Evolutionary conservation across 2,329 filamentous ascomycete species (phyloP), one percentile per base, ranked within the genome.

Genomic region (Paecilomyces niveus): DNA sequence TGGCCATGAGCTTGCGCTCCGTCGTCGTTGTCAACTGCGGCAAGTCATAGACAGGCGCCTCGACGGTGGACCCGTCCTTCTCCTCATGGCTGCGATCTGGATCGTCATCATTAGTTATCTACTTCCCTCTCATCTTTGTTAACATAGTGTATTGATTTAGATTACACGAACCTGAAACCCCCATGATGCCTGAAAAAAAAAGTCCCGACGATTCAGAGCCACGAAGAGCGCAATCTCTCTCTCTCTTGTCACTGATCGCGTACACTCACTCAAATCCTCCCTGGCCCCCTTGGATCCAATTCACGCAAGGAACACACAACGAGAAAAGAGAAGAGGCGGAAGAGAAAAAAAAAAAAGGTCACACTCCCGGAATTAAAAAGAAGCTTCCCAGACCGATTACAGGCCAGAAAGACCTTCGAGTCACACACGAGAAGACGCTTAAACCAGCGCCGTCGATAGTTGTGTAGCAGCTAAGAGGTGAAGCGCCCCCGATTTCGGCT

Each of bases 1-100:
- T 88, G 61, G 80, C 74, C 76, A 90, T 81, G 59, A 93, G 78
- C 66, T 79, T 83, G 63, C 80, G 78, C 75, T 91, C 87, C 1
- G 73, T 77, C 7, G 74, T 78, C 13, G 59, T 64, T 8, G 65
- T 70, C 54, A 76, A 70, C 49, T 22, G 31, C 49, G 56, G 50
- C 24, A 54, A 31, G 18, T 21, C 24, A 26, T 45, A 49, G 13
- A 10, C 31, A 3, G 22, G 50, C 21, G 50, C 9, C 13, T 55
- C 54, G 13, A 39, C 54, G 26, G 21, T 5, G 33, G 21, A n/a
- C n/a, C 22, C 54, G 22, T 45, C 32, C 26, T 55, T 55, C 22
- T 55, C 54, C 29, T 29, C 22, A 13, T 13, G 13, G 2, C 18
- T 32, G 50, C 26, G 50, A 24, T n/a, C 50, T 52, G 11, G n/a